phyloP scores from a whole-genome alignment of 2,329 filamentous ascomycete genomes.

The Arthrinium puccinioides region DNA sequence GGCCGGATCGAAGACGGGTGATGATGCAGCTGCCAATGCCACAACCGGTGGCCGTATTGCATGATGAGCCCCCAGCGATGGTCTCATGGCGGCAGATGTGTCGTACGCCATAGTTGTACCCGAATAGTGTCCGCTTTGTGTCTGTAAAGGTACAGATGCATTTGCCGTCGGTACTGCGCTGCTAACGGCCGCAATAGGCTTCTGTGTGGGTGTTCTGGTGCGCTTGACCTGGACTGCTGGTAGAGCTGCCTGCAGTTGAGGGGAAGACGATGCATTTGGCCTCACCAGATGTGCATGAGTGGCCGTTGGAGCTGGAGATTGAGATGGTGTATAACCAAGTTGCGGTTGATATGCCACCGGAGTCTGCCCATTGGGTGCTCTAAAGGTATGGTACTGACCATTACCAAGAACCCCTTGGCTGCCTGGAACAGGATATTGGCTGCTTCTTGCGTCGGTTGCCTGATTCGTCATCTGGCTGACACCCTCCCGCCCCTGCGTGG shows the following conservation, averaged over 20 bases:
- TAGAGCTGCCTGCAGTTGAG: neutral
- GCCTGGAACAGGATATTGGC: neutral
- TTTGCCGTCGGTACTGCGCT: neutral
- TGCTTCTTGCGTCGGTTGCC: neutral
- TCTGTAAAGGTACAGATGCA: too few relatives aligned
- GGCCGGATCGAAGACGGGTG: neutral
- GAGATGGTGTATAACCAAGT: constrained; percentile 7
- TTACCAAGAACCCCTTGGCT: neutral
- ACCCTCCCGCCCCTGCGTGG: neutral
- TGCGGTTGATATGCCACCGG: constrained; percentile 4
- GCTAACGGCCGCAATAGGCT: neutral
- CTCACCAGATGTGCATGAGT: neutral
- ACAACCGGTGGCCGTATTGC: neutral
- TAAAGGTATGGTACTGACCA: neutral
- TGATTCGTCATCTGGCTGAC: neutral
- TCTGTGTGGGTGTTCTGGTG: neutral
- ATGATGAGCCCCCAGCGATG: too few relatives aligned
- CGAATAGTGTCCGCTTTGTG: neutral
- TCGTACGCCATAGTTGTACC: neutral
- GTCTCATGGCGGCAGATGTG: too few relatives aligned
- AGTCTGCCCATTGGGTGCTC: neutral
- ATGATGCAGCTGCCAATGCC: neutral
- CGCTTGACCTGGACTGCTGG: neutral
- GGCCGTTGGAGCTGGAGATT: neutral
- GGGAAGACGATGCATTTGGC: too few relatives aligned